Percentiles rank a stretch among this genome's conserved stretches.
These are phyloP conservation scores for Termitomyces sp. DNA, from an alignment of 768 basidiomycete species.

Conservation along the genomic window DNA sequence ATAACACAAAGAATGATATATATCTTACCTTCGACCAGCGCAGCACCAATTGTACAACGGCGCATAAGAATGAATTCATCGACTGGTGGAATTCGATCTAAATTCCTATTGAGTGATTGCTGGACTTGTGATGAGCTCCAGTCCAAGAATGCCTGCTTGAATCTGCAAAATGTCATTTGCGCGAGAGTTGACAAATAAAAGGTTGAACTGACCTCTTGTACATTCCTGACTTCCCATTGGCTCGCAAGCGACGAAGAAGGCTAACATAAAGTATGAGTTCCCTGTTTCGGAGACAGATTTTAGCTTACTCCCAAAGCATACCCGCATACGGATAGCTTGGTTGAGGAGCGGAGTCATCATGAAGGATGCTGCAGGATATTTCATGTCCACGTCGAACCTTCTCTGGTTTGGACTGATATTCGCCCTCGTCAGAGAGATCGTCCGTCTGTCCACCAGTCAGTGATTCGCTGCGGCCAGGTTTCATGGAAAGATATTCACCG, in stretches of 20 bases:
- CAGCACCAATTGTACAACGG: slow-evolving; percentile 16
- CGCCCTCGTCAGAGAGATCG: slow-evolving; percentile 23
- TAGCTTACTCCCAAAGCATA: slow-evolving; percentile 9
- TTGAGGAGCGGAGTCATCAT: slow-evolving; percentile 5
- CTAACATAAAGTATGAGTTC: neutral
- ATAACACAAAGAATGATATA: neutral
- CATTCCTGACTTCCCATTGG: slow-evolving; percentile 5
- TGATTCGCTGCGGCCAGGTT: neutral
- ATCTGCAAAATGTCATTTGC: slow-evolving; percentile 4
- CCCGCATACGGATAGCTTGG: slow-evolving; percentile 4
- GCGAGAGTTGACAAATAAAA: neutral
- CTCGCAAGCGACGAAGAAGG: neutral
- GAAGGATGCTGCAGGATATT: slow-evolving; percentile 12
- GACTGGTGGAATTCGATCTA: slow-evolving; percentile 12
- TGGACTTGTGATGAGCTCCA: slow-evolving; percentile 13
- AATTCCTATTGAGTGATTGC: slow-evolving; percentile 8
- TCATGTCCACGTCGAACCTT: slow-evolving; percentile 17
- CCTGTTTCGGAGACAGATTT: neutral
- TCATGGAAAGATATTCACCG: slow-evolving; percentile 13
- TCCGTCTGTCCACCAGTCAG: slow-evolving; percentile 16
- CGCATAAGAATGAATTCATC: slow-evolving; percentile 18
- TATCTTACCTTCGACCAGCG: neutral
- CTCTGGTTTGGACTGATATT: slow-evolving; percentile 21
- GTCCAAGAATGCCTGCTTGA: slow-evolving; percentile 13
- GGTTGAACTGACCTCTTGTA: neutral